phyloP scores from a whole-genome alignment of 257 asterid genomes.

The Osmanthus fragrans region DNA sequence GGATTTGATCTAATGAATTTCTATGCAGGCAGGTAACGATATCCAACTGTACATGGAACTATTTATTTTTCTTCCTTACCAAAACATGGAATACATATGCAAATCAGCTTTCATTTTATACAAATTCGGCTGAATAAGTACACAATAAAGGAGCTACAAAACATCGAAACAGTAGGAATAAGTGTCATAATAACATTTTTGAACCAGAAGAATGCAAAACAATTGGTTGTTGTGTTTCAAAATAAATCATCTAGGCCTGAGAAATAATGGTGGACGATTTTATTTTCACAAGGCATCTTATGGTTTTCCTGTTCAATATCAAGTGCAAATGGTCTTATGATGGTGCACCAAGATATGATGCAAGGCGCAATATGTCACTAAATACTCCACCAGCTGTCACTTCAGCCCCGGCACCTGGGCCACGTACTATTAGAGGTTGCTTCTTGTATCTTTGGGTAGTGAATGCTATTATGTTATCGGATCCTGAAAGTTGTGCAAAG shows the following conservation, averaged over 20 bases:
- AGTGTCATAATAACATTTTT: too few species aligned
- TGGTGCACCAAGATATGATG: slow-evolving; percentile 97
- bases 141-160: background rate
- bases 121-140: background rate
- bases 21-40: too few species aligned
- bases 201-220: background rate
- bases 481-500: slow-evolving; percentile 94
- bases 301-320: background rate
- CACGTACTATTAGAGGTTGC: slow-evolving; percentile 91
- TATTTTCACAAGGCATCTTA: background rate
- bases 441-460: slow-evolving; percentile 88
- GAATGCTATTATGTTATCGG: slow-evolving; percentile 94
- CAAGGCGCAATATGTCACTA: slow-evolving; percentile 90
- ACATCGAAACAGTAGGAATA: background rate
- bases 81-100: too few species aligned
- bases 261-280: background rate
- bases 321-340: slow-evolving; percentile 39
- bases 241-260: background rate
- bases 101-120: background rate
- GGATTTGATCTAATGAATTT: too few species aligned
- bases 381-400: slow-evolving; percentile 98
- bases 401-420: slow-evolving; percentile 99
- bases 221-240: background rate
- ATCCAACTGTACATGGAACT: too few species aligned
- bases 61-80: too few species aligned